Evolutionary conservation across 2,329 filamentous ascomycete species (phyloP).

Genomic region (Metarhizium album): DNA sequence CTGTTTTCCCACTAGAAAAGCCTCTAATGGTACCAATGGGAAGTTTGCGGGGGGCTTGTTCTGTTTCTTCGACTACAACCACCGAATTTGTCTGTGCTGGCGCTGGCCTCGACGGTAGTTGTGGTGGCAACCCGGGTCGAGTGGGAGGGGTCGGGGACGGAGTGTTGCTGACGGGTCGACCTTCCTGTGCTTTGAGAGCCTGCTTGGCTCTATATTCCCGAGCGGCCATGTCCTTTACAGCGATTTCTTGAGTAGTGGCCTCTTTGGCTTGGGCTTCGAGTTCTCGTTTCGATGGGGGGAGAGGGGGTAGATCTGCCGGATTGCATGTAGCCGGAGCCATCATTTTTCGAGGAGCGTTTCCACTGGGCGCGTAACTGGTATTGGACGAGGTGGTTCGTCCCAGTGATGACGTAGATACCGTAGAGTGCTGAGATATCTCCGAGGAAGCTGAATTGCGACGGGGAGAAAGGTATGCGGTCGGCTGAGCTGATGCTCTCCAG

Average conservation of each 20-base stretch:
- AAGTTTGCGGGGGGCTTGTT: constrained; percentile 6
- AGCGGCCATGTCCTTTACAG: constrained; percentile 1
- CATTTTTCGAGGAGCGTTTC: constrained; percentile 34
- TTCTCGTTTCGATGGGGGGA: constrained; percentile 46
- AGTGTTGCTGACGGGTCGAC: constrained; percentile 15
- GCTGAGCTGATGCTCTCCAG: constrained; percentile 35
- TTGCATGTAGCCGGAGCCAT: constrained; percentile 44
- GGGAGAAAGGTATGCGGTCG: constrained; percentile 21
- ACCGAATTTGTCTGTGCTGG: neutral
- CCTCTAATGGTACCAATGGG: constrained; percentile 11
- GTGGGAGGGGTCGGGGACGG: constrained; percentile 13
- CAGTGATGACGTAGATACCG: constrained; percentile 41
- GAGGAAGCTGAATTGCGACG: constrained; percentile 49
- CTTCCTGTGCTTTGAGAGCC: constrained; percentile 1
- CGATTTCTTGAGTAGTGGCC: constrained; percentile 9
- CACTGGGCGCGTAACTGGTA: constrained; percentile 36
- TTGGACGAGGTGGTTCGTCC: constrained; percentile 33
- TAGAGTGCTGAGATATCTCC: constrained; percentile 43
- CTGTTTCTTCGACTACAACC: constrained; percentile 1
- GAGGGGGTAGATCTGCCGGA: constrained; percentile 42
- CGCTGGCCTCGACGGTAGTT: constrained; percentile 36
- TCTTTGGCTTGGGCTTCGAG: constrained; percentile 34
- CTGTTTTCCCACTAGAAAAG: constrained; percentile 10
- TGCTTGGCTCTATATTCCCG: constrained; percentile 7
- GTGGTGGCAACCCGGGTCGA: constrained; percentile 36